phyloP scores from a whole-genome alignment of 169 alveolate species.

The Cryptosporidium sp. region DNA sequence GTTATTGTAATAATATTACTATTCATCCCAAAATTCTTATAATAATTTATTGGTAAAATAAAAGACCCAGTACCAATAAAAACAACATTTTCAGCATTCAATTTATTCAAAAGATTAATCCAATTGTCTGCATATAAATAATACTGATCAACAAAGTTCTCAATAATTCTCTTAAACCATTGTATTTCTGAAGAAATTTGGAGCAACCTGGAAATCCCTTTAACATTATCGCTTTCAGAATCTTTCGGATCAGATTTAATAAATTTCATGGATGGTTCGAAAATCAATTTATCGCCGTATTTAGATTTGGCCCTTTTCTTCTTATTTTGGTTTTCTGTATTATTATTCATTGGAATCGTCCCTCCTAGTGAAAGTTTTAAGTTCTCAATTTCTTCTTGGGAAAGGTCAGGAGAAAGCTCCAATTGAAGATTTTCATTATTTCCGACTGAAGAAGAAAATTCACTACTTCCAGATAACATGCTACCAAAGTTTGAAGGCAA shows the following conservation, averaged over 20 bases:
- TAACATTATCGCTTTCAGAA: slow-evolving; percentile 6
- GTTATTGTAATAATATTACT: slow-evolving; percentile 11
- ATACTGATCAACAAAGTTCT: slow-evolving; percentile 39
- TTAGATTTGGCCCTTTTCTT: slow-evolving; percentile 5
- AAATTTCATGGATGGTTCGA: slow-evolving; percentile 11
- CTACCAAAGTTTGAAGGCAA: slow-evolving; percentile 22
- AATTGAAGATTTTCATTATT: slow-evolving; percentile 38
- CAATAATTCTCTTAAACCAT: slow-evolving; percentile 62
- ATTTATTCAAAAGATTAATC: slow-evolving; percentile 5
- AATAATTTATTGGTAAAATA: slow-evolving; percentile 33
- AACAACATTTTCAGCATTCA: not conserved
- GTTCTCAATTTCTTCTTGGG: slow-evolving; percentile 61
- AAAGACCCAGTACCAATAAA: slow-evolving; percentile 68
- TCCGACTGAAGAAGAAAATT: not conserved
- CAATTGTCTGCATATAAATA: slow-evolving; percentile 9
- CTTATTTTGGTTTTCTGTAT: not conserved
- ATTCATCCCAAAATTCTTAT: not conserved
- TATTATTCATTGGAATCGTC: not conserved
- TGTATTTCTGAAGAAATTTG: slow-evolving; percentile 69
- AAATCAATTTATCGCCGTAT: slow-evolving; percentile 4
- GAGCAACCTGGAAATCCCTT: slow-evolving; percentile 50
- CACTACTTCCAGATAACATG: not conserved
- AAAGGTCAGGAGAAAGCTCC: slow-evolving; percentile 69
- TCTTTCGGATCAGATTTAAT: not conserved
- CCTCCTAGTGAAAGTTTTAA: slow-evolving; percentile 51